phyloP scores from a whole-genome alignment of 2,329 filamentous ascomycete species.

The Cercospora sojina region DNA sequence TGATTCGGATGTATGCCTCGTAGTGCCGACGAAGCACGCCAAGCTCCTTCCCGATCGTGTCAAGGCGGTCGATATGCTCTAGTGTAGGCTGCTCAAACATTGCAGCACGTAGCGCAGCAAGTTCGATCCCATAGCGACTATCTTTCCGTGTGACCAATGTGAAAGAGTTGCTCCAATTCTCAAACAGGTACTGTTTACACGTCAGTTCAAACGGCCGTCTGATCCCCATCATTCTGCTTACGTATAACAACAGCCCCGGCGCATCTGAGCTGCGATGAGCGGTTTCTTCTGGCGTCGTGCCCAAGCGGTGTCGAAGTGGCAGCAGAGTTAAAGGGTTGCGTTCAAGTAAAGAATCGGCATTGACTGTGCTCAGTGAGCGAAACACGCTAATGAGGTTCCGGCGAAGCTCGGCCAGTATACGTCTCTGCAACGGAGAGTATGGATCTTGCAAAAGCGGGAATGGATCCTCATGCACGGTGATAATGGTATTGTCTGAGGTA shows the following conservation, averaged over 20 bases:
- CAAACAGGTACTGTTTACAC: constrained; percentile 56
- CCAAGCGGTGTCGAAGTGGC: constrained; percentile 48
- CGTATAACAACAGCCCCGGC: constrained; percentile 61
- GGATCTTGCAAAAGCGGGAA: constrained; percentile 43
- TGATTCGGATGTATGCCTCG: constrained; percentile 59
- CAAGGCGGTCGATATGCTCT: constrained; percentile 52
- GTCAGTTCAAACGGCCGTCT: not conserved
- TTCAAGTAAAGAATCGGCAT: constrained; percentile 41
- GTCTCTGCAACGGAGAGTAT: constrained; percentile 45
- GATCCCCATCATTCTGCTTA: not conserved
- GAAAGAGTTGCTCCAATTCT: constrained; percentile 63
- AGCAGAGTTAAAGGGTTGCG: constrained; percentile 44
- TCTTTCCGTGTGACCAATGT: constrained; percentile 54
- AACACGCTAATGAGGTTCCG: constrained; percentile 63
- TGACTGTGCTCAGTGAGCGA: constrained; percentile 56
- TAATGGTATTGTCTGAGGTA: constrained; percentile 67
- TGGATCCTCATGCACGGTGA: constrained; percentile 66
- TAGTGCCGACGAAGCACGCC: constrained; percentile 62
- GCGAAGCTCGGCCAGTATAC: constrained; percentile 53
- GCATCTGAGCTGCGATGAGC: constrained; percentile 53
- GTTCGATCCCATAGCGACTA: constrained; percentile 48
- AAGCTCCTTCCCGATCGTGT: constrained; percentile 61
- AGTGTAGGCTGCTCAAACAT: constrained; percentile 55
- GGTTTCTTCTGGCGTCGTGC: constrained; percentile 47
- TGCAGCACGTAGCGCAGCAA: constrained; percentile 49